Evolutionary conservation across 2,329 filamentous ascomycete genomes (phyloP), one percentile per base, ranked within the genome.

Genomic region (Metarhizium sp.): DNA sequence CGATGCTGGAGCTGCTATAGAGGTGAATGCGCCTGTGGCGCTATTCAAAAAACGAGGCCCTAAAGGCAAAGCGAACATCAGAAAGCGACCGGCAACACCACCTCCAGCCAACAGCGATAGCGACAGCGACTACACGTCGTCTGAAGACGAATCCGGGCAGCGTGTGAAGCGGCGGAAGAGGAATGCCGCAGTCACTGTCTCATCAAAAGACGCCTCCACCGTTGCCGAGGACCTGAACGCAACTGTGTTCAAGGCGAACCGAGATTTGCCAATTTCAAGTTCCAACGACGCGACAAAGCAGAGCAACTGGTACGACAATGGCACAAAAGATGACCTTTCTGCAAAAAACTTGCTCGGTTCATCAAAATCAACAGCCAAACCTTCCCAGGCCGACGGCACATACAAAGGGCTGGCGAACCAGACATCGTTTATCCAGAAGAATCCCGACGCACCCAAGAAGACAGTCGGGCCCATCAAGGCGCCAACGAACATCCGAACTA

Each of bases 221-320:
- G 68, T 46, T 29, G 57, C 38, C 16, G 61, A 60, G 32, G 75
- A 80, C 32, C 68, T 77, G 29, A 71, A 74, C 14, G 72, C 81
- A 57, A 79, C 81, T 50, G 71, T 79, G 59, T 81, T 80, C 70
- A 70, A 78, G 53, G 81, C 85, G 56, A 80, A 90, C 69, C 78
- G 85, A 61, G 78, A 75, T 56, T 71, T 82, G 29, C 77, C 78
- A 60, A 83, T 90, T 62, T 77, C 83, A 62, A 78, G 78, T 59
- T 81, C 81, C 63, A 92, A 92, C 69, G 92, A 96, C 68, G 92
- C 94, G 20, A 97, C 92, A 1, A 96, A 95, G 65, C 81, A 85
- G 47, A 87, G 81, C 55, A 89, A 95, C 68, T 96, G 91, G 92
- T 94, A 87, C 71, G 91, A 95, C 58, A 88, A 92, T 57, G 77